These are phyloP conservation scores for Psilocybe tampanensis DNA, from an alignment of 768 basidiomycete genomes.

Conservation along the genomic window DNA sequence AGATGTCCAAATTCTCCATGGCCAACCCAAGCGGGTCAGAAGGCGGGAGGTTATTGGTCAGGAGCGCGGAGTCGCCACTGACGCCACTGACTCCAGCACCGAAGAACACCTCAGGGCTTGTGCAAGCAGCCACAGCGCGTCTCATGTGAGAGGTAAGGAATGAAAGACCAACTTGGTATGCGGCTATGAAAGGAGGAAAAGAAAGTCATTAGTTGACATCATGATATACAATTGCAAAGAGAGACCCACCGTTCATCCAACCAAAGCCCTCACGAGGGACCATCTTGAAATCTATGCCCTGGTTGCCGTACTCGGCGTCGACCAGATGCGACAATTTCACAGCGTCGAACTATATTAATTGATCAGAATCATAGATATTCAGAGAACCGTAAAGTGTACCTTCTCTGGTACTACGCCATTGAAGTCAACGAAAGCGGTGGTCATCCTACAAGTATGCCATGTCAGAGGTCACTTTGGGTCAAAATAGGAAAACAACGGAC, in stretches of 20 bases:
- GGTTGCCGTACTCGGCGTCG: constrained; percentile 96
- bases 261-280: constrained; percentile 98
- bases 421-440: constrained; percentile 92
- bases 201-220: constrained; percentile 1
- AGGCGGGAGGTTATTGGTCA: constrained; percentile 38
- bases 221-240: background rate
- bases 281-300: constrained; percentile 97
- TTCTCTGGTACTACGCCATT: constrained; percentile 99
- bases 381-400: constrained; percentile 39
- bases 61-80: constrained; percentile 33
- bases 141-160: constrained; percentile 95
- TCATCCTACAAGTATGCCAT: constrained; percentile 83
- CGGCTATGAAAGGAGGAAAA: constrained; percentile 52
- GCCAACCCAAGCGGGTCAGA: constrained; percentile 65
- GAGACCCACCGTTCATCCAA: constrained; percentile 93
- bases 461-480: background rate
- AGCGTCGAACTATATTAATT: constrained; percentile 75
- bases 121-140: constrained; percentile 93
- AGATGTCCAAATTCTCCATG: constrained; percentile 56
- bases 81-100: constrained; percentile 44
- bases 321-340: constrained; percentile 95
- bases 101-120: constrained; percentile 90
- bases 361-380: constrained; percentile 1
- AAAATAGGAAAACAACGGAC: constrained; percentile 39
- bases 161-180: constrained; percentile 95